These are phyloP conservation scores for Stramenopiles sp. DNA, from an alignment of 352 stramenopile species.

Conservation along the genomic window DNA sequence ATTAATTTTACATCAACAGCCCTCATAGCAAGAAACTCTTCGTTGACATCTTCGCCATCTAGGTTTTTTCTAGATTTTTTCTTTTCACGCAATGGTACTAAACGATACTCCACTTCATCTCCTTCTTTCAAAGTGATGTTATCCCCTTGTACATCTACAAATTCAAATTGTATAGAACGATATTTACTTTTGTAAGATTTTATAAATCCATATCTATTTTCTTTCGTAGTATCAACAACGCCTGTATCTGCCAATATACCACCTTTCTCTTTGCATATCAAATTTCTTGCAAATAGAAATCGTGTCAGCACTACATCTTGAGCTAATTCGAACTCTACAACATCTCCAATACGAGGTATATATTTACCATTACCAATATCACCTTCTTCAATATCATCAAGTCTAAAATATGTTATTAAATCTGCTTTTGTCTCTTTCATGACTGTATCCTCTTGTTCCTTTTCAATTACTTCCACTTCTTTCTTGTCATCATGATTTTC, in stretches of 20 bases:
- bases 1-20: constrained; percentile 4
- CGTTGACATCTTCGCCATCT: background rate
- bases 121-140: background rate
- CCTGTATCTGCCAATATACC: background rate
- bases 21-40: background rate
- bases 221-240: background rate
- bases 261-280: background rate
- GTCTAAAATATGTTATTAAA: background rate
- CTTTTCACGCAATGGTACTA: background rate
- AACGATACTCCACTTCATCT: background rate
- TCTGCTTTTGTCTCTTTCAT: too few species aligned
- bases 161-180: background rate
- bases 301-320: background rate
- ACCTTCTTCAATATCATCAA: background rate
- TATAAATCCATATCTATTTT: background rate
- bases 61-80: background rate
- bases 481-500: too few species aligned
- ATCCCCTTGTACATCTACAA: background rate
- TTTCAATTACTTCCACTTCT: too few species aligned
- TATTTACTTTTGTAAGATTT: background rate
- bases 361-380: background rate
- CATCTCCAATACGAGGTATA: constrained; percentile 1
- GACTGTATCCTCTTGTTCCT: too few species aligned
- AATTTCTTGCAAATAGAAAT: background rate
- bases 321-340: background rate